Evolutionary conservation across 352 stramenopile species (phyloP).

Genomic region (Blastocystis hominis): DNA sequence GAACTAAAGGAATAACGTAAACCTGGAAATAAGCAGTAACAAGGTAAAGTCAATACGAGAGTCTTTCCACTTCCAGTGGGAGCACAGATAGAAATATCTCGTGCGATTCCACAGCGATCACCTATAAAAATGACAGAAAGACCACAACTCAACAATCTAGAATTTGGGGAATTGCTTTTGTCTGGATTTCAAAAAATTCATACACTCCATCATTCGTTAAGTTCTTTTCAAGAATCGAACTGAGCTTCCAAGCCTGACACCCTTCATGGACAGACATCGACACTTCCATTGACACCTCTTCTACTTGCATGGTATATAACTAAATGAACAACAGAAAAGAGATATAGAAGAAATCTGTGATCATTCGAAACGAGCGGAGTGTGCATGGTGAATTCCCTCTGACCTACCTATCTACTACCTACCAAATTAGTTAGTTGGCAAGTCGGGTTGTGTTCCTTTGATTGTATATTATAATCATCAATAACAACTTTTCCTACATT

Average conservation of each 20-base stretch:
- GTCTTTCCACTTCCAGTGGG: constrained; percentile 57
- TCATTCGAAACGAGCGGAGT: neutral
- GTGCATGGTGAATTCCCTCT: no score
- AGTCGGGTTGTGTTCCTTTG: neutral
- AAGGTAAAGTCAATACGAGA: neutral
- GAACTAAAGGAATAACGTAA: constrained; percentile 54
- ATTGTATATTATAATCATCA: neutral
- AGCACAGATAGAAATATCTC: constrained; percentile 50
- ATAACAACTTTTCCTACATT: neutral
- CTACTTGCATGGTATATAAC: neutral
- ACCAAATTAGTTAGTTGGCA: no score
- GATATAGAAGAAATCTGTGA: neutral
- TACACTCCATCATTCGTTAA: constrained; percentile 38
- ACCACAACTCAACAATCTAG: constrained; percentile 3
- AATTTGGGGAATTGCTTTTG: constrained; percentile 48
- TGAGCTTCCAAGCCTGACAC: constrained; percentile 28
- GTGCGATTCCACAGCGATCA: constrained; percentile 28
- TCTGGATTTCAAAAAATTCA: constrained; percentile 58
- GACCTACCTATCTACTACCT: no score
- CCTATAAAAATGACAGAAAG: neutral
- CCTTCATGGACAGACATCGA: constrained; percentile 37
- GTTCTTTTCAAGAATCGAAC: constrained; percentile 17
- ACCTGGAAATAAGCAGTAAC: neutral
- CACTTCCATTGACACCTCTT: constrained; percentile 43
- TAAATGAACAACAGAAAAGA: neutral